Percentiles rank a stretch among this genome's conserved stretches.
phyloP scores from a whole-genome alignment of 768 basidiomycete genomes.

The Pleurotus eryngii region DNA sequence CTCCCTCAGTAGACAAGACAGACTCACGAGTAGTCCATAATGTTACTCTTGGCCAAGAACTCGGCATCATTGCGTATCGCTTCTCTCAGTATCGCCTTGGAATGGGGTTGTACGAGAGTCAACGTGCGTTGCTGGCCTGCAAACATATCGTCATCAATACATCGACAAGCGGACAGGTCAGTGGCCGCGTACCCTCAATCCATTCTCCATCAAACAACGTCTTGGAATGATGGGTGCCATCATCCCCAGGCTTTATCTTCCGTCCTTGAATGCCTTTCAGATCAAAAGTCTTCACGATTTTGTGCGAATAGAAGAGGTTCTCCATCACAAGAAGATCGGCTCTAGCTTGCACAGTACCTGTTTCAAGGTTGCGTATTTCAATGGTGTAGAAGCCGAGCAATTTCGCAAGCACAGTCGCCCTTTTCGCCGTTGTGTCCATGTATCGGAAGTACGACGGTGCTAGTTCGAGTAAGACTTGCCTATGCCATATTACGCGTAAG shows the following conservation, averaged over 20 bases:
- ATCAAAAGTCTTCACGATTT: constrained; percentile 70
- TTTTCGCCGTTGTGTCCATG: constrained; percentile 65
- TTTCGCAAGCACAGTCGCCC: constrained; percentile 71
- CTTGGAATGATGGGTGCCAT: constrained; percentile 36
- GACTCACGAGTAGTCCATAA: constrained; percentile 84
- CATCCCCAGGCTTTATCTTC: constrained; percentile 52
- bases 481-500: constrained; percentile 19
- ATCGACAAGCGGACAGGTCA: not conserved
- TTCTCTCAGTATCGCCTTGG: constrained; percentile 66
- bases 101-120: constrained; percentile 67
- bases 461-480: constrained; percentile 75
- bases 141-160: not conserved
- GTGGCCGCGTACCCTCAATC: constrained; percentile 59
- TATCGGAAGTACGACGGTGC: constrained; percentile 79
- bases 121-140: constrained; percentile 63
- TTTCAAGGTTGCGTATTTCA: constrained; percentile 71
- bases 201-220: constrained; percentile 83
- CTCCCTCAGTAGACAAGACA: not conserved
- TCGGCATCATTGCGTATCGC: constrained; percentile 70
- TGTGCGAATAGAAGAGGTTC: constrained; percentile 73
- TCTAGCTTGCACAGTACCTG: constrained; percentile 58
- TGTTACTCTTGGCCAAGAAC: constrained; percentile 70
- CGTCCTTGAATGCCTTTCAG: constrained; percentile 81
- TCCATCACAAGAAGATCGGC: constrained; percentile 84
- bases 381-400: constrained; percentile 80